Base-by-base conservation (phyloP, 2,329 filamentous ascomycete genomes). In the Albifimbria verrucaria region DNA sequence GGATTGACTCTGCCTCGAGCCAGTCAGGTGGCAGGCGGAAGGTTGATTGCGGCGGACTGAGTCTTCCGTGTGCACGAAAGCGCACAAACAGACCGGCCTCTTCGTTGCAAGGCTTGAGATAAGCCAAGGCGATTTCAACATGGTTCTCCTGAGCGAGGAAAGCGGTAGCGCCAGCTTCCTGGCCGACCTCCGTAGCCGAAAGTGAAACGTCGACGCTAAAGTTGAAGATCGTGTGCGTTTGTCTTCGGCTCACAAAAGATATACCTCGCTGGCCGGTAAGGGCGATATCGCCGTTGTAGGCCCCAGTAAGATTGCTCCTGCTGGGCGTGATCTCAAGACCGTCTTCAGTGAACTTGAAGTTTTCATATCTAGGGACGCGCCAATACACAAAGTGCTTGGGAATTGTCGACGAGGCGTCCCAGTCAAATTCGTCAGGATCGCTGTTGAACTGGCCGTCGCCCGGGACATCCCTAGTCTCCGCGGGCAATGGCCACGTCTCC, bases 81-180 rank as follows among this genome's bases (percentile, higher is more conserved):
- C 44, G 44, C 21, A 47, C 5, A 26, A 47, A 47, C 4, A 47
- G 24, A 26, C 44, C 44, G 4, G 21, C 22, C 24, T 47, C 44
- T 24, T 47, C 22, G 21, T 22, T 15, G 22, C 44, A 47, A n/a
- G 44, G 44, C 44, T 47, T 24, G 10, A 47, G 44, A 24, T 47
- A 47, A 12, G 44, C 44, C 12, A 47, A 15, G 21, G 11, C 12
- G 23, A 47, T 22, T 7, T 47, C 44, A 3, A 26, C 22, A n/a
- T 47, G 44, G 23, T 47, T 47, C 22, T 47, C 44, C 44, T 47
- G 44, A 7, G 44, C 44, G 3, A 47, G 44, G 44, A 47, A 47
- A 23, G 20, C 24, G 9, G 44, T 47, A 6, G 26, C 24, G 9
- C 44, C 44, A 7, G 44, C 44, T 25, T 47, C 44, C 24, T 47